Base-by-base conservation (phyloP, 2,329 filamentous ascomycete species). In the Colletotrichum musae region DNA sequence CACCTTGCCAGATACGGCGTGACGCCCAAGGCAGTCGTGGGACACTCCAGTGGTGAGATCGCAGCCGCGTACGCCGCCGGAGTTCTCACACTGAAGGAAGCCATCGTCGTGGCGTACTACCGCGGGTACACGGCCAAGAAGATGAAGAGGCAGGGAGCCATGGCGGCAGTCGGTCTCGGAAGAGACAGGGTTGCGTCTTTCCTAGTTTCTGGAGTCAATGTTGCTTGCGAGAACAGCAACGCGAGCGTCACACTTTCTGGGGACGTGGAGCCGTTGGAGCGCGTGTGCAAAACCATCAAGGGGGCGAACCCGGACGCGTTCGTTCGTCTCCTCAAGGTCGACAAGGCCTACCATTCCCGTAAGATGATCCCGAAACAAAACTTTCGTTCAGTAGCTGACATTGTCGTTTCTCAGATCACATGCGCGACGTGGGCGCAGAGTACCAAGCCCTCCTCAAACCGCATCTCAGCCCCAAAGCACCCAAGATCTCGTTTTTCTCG, bases 21-120 rank as follows among this genome's bases (percentile, higher is more conserved):
- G 3, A 52, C 52, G 0, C 78, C 80, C 0, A n/a, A 70, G 3
- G 76, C 75, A 0, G 78, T 82, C 1, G 70, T 79, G 1, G 81
- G 82, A 0, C 81, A 84, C 56, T 82, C 80, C 0, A 78, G 74
- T 18, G 81, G 82, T 1, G 81, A 83, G 58, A 81, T 83, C n/a
- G 80, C 77, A 0, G 81, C 79, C 10, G 81, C 80, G 0, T 83
- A 80, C 63, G 75, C 80, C 0, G 72, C 77, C 0, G 78, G 78
- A 1, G 69, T 61, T 2, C 56, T 81, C 4, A 74, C 74, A 1
- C 53, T 73, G 10, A 58, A 74, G 57, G 73, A 78, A 6, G 80
- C 80, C 3, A 77, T 80, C 50, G 71, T 72, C 12, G 70, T 79
- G 6, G 77, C 80, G 1, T 83, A 79, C 68, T 78, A 78, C 62